These are phyloP conservation scores for Metschnikowia peoriensis DNA, from an alignment of 805 yeast species.

Conservation along the genomic window DNA sequence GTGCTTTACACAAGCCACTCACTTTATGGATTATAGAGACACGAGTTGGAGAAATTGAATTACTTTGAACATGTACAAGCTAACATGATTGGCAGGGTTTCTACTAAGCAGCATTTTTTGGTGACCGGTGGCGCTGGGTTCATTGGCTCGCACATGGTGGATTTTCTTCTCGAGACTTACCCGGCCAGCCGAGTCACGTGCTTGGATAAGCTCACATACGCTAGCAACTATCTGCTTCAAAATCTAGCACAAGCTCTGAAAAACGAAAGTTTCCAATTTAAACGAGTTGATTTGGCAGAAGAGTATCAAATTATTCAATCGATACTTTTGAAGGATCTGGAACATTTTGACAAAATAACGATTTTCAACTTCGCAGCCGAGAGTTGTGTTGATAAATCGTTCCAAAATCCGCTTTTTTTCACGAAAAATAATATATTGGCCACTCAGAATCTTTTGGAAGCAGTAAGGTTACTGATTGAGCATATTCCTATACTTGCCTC, in stretches of 20 bases:
- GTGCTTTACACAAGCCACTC: too few relatives aligned
- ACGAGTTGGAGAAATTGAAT: too few relatives aligned
- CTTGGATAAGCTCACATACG: slow-evolving; percentile 48
- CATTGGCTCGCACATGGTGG: slow-evolving; percentile 49
- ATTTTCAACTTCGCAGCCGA: slow-evolving; percentile 57
- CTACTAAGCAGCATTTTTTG: slow-evolving; percentile 23
- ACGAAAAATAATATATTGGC: slow-evolving; percentile 46
- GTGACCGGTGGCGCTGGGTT: slow-evolving; percentile 62
- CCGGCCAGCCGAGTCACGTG: slow-evolving; percentile 39
- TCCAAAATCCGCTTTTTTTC: slow-evolving; percentile 42
- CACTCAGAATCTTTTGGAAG: slow-evolving; percentile 48
- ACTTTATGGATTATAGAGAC: too few relatives aligned
- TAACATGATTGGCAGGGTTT: neutral
- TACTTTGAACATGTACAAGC: neutral
- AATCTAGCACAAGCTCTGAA: slow-evolving; percentile 13
- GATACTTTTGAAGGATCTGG: slow-evolving; percentile 15
- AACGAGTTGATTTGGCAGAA: slow-evolving; percentile 37
- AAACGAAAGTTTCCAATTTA: slow-evolving; percentile 22
- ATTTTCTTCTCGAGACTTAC: slow-evolving; percentile 28
- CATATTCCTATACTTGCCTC: neutral
- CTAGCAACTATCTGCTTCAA: slow-evolving; percentile 33
- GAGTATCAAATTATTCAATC: slow-evolving; percentile 21
- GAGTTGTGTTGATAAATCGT: slow-evolving; percentile 53
- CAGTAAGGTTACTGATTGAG: slow-evolving; percentile 21
- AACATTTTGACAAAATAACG: slow-evolving; percentile 8